Percentiles rank a stretch among this genome's conserved stretches.
phyloP scores from a whole-genome alignment of 148 eudicot genomes.

The Fagopyrum tataricum region DNA sequence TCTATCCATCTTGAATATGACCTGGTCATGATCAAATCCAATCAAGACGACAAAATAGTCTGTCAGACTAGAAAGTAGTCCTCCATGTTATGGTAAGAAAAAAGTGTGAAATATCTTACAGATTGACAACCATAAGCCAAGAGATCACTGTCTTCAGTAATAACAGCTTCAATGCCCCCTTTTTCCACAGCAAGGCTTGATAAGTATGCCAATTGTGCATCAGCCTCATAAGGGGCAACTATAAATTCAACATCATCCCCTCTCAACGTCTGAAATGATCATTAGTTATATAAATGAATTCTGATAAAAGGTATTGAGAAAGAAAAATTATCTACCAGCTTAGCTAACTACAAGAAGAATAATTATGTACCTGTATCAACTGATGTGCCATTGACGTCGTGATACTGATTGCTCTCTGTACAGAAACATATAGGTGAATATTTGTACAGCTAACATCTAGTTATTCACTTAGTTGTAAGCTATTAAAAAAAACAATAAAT shows the following conservation, averaged over 20 bases:
- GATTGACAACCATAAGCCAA: constrained; percentile 77
- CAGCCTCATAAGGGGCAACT: constrained; percentile 90
- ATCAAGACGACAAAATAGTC: not conserved
- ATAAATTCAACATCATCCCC: constrained; percentile 63
- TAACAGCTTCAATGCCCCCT: constrained; percentile 63
- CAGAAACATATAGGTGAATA: not conserved
- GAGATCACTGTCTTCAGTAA: constrained; percentile 81
- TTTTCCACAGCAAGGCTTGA: constrained; percentile 43
- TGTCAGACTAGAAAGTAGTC: constrained; percentile 5
- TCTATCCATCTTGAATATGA: constrained; percentile 75
- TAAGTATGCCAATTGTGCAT: constrained; percentile 82
- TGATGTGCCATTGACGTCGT: constrained; percentile 73
- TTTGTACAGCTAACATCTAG: not conserved
- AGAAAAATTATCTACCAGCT: not conserved
- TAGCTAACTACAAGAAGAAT: not conserved
- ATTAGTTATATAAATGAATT: constrained; percentile 3
- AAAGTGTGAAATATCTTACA: constrained; percentile 40
- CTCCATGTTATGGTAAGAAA: not conserved
- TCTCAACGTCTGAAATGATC: constrained; percentile 40
- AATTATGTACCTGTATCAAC: constrained; percentile 51
- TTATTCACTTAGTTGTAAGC: not conserved
- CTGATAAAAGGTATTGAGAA: not conserved
- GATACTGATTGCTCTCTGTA: constrained; percentile 70
- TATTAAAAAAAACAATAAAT: not conserved
- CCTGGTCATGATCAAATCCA: constrained; percentile 26